Evolutionary conservation across 345 rosid genomes (phyloP).

Genomic region (Eucalyptus fibrosa): DNA sequence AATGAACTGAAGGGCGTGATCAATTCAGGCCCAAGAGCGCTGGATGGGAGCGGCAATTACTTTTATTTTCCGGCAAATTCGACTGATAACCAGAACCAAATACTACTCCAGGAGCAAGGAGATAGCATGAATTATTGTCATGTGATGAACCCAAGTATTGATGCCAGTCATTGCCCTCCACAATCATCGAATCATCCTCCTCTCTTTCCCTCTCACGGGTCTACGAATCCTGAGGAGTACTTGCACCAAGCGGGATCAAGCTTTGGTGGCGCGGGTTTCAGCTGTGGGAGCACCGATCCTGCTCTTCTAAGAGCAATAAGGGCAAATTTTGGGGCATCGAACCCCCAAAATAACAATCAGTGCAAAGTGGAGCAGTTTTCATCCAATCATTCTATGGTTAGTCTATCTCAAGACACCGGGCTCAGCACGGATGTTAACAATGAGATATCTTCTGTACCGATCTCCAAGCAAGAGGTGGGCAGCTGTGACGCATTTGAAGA

Average conservation of each 20-base stretch:
- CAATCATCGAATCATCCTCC: slow-evolving; percentile 2
- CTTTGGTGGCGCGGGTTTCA: background rate
- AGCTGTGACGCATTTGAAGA: background rate
- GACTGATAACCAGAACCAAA: background rate
- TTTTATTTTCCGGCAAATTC: background rate
- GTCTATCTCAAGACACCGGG: slow-evolving; percentile 56
- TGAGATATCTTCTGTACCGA: slow-evolving; percentile 28
- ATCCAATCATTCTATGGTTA: slow-evolving; percentile 38
- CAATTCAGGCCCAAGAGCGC: background rate
- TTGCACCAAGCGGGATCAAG: background rate
- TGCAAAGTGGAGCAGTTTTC: slow-evolving; percentile 51
- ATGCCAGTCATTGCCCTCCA: background rate
- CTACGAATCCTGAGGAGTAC: background rate
- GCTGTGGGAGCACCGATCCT: background rate
- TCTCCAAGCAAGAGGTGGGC: slow-evolving; percentile 20
- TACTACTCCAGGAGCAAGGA: background rate
- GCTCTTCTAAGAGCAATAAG: slow-evolving; percentile 5
- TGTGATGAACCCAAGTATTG: background rate
- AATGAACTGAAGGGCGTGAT: background rate
- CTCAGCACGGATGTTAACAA: slow-evolving; percentile 45
- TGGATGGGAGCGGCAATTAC: background rate
- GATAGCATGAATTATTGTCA: background rate
- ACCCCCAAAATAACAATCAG: background rate
- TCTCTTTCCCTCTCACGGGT: background rate
- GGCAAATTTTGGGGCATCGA: background rate